phyloP scores from a whole-genome alignment of 768 basidiomycete species.

The Postia placenta region DNA sequence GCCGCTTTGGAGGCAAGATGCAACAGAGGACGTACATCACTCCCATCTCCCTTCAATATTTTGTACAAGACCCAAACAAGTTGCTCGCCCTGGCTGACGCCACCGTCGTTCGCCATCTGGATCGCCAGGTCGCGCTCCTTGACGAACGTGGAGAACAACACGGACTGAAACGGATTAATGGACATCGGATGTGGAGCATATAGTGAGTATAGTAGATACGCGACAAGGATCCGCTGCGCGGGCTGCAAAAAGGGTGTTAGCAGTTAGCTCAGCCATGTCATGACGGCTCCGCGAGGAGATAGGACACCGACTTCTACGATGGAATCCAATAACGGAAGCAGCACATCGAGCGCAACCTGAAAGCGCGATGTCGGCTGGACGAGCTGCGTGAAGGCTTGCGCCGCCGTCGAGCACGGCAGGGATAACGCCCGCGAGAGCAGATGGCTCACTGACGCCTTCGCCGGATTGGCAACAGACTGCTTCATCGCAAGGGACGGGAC shows the following conservation, averaged over 20 bases:
- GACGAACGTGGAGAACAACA: conserved; percentile 58
- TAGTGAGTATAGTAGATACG: conserved; percentile 74
- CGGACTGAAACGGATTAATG: conserved; percentile 79
- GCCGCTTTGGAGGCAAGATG: conserved; percentile 3
- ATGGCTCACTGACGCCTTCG: conserved; percentile 60
- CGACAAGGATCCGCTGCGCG: conserved; percentile 68
- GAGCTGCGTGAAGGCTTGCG: conserved; percentile 68
- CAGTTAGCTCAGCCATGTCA: not conserved
- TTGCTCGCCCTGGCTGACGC: conserved; percentile 61
- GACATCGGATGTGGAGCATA: conserved; percentile 76
- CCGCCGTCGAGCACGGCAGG: conserved; percentile 72
- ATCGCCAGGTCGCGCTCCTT: conserved; percentile 63
- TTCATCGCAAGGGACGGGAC: conserved; percentile 24
- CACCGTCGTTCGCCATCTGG: conserved; percentile 38
- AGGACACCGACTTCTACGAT: conserved; percentile 45
- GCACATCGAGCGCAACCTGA: conserved; percentile 78
- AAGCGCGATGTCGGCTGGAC: conserved; percentile 74
- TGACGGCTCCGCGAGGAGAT: not conserved
- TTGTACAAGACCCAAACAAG: conserved; percentile 87
- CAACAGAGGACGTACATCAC: conserved; percentile 51
- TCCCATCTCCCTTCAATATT: conserved; percentile 76
- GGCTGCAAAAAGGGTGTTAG: conserved; percentile 35
- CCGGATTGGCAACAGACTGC: conserved; percentile 34
- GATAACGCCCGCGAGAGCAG: conserved; percentile 60
- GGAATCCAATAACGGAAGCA: conserved; percentile 64